Base-by-base conservation (phyloP, 2,329 filamentous ascomycete genomes). In the Hymenoscyphus repandus region DNA sequence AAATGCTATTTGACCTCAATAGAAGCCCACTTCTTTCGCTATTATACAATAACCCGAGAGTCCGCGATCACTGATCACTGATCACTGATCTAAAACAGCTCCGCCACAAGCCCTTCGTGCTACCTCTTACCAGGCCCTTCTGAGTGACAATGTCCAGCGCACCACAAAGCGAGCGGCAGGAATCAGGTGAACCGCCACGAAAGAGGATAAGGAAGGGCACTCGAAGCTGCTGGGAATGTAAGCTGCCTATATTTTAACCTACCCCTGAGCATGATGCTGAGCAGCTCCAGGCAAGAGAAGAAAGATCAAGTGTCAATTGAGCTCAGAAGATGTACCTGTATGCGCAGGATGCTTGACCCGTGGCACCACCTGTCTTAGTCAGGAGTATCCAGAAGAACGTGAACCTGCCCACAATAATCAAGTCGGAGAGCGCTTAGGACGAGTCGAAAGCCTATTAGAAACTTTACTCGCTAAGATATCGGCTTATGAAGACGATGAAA, bases 201-300 rank as follows among this genome's bases (percentile, higher is more conserved):
- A 65, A 66, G 42, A 57, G 62, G 43, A 53, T 65, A 6, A 50
- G 64, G 10, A 80, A 79, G 47, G 78, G 78, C n/a, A 81, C 78
- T 0, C 69, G 66, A 27, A 79, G 76, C 50, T 81, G 78, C 61
- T 80, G 77, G 77, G 77, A 80, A 56, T 82, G 78, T 69, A 77
- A 77, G 63, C 17, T 36, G 32, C 10, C 30, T 27, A 43, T 18
- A 40, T 10, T 20, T 7, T 27, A 27, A 27, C 7, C 15, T 20
- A 17, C 11, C 43, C 31, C 34, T 42, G 36, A 38, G 31, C 27
- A 52, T 51, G 22, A 47, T 48, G 11, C 39, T 51, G 38, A 49
- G 38, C 15, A 44, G n/a, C 13, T 34, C 38, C 50, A 62, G 61
- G 59, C 53, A 65, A 65, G 54, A 70, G 74, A 45, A 71, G 77